Evolutionary conservation across 768 basidiomycete species (phyloP), one percentile per base, ranked within the genome.

Genomic region (Suillus sp.): DNA sequence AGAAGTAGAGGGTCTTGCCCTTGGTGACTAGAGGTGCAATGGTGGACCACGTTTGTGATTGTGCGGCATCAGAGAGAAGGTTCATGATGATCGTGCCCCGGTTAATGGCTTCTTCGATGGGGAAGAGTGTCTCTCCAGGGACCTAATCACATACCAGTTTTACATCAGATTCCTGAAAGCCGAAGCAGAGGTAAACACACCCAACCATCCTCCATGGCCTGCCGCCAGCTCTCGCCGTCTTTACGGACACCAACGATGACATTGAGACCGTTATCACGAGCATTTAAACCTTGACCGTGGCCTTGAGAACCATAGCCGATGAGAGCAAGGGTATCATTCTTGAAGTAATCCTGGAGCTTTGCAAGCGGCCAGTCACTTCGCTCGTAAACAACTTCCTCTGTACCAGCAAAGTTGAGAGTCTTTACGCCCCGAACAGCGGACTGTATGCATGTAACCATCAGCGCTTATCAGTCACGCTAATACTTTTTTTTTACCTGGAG

Each of bases 1-100:
- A 95, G 84, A 99, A 99, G 89, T 99, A 99, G 67, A 99, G 91
- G 25, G 97, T 99, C 86, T 99, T 99, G 81, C 94, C 96, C 86
- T 96, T 94, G 78, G 95, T 99, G 83, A 99, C 96, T 72, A 98
- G 88, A 62, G 97, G 96, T 50, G 87, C 90, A 70, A 99, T 69
- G 59, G 84, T 80, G 50, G 90, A 82, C 97, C 97, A 99, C 37
- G 96, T 98, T 78, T 91, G 86, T 18, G 93, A 95, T 81, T 99
- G 97, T 20, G 96, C 97, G 57, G 97, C 97, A 72, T 99, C 97
- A 53, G 96, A 99, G 68, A 99, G 88, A 61, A 99, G 84, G 86
- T 99, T 99, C 97, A 99, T 99, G 87, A 99, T 92, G 84, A 99
- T 96, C 25, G 96, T 97, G 48, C 97, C 97, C 67, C 84, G 86